Conservation (phyloP, 345 rosid species). For the Gossypium bickii region DNA sequence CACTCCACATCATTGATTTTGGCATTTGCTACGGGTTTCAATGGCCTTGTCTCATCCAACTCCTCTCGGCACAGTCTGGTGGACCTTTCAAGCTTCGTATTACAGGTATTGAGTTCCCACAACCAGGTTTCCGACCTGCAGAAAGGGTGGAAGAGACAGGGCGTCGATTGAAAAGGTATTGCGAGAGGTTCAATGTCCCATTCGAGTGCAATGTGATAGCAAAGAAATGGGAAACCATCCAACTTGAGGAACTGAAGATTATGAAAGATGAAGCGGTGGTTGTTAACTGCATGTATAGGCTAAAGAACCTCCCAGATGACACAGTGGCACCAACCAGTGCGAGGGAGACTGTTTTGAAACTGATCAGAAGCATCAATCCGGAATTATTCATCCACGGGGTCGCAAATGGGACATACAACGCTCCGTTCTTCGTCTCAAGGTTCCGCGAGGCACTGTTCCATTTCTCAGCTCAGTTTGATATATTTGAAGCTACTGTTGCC, state of each 20-base stretch:
- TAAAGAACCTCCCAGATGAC: constrained; percentile 48
- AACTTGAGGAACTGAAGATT: constrained; percentile 40
- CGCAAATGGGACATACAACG: constrained; percentile 39
- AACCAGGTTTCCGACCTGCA: constrained; percentile 51
- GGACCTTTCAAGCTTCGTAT: constrained; percentile 53
- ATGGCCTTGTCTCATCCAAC: constrained; percentile 59
- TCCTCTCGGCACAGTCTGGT: constrained; percentile 34
- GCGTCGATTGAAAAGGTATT: constrained; percentile 33
- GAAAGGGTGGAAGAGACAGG: constrained; percentile 51
- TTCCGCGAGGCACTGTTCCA: constrained; percentile 55
- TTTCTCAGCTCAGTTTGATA: constrained; percentile 53
- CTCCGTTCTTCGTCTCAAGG: constrained; percentile 46
- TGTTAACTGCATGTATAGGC: constrained; percentile 35
- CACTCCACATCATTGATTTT: constrained; percentile 48
- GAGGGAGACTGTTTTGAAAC: constrained; percentile 37
- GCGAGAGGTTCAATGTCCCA: constrained; percentile 41
- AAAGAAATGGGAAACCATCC: constrained; percentile 52
- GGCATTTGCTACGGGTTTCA: constrained; percentile 51
- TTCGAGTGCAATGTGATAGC: constrained; percentile 47
- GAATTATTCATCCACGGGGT: constrained; percentile 36
- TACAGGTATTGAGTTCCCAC: constrained; percentile 49
- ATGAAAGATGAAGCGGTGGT: constrained; percentile 36
- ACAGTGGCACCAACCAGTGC: constrained; percentile 37
- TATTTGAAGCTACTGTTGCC: constrained; percentile 41
- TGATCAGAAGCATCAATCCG: constrained; percentile 42